These are phyloP conservation scores for Erucastrum elatum DNA, from an alignment of 345 rosid genomes.

Conservation along the genomic window DNA sequence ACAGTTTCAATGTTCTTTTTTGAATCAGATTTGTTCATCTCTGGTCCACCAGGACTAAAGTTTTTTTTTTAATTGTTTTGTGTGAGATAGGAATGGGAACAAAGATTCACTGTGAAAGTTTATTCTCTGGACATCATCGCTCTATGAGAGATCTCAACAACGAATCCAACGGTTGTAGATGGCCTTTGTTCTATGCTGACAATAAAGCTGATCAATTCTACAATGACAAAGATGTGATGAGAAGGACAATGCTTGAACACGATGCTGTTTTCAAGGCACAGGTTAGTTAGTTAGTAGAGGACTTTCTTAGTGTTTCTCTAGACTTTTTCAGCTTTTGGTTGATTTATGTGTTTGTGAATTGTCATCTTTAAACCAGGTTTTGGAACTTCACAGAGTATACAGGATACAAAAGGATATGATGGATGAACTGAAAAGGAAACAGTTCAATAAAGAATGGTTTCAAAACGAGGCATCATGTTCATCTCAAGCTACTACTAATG, in stretches of 20 bases:
- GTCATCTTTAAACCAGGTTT: conserved; percentile 27
- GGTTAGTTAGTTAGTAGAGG: conserved; percentile 49
- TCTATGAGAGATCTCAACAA: conserved; percentile 55
- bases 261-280: conserved; percentile 71
- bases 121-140: conserved; percentile 53
- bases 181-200: conserved; percentile 47
- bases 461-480: conserved; percentile 39
- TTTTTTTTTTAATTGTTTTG: not conserved
- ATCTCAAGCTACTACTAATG: conserved; percentile 38
- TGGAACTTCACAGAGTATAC: conserved; percentile 78
- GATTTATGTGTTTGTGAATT: not conserved
- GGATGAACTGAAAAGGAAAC: conserved; percentile 62
- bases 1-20: not conserved
- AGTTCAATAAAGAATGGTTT: conserved; percentile 35
- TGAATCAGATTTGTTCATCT: conserved; percentile 1
- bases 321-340: conserved; percentile 3
- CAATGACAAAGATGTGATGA: conserved; percentile 55
- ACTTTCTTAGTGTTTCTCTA: not conserved
- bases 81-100: conserved; percentile 62
- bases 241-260: conserved; percentile 69
- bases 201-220: conserved; percentile 42
- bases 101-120: conserved; percentile 61
- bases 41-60: not conserved
- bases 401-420: conserved; percentile 67
- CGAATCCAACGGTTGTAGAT: conserved; percentile 45